Evolutionary conservation across 495 filamentous ascomycete species (phyloP).

Genomic region (Neurospora sp.): DNA sequence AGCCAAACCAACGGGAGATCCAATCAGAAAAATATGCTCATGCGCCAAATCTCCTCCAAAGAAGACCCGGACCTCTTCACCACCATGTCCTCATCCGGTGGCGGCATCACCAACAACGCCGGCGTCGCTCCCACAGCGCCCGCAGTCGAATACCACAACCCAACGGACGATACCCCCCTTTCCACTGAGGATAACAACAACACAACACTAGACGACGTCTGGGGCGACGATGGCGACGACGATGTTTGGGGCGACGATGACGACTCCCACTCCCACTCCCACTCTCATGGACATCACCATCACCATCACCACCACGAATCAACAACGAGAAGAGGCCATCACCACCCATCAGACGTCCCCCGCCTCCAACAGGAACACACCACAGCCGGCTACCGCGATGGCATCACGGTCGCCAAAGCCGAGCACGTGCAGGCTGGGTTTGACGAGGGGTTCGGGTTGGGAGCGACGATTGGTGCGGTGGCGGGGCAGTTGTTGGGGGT

Average conservation of each 20-base stretch:
- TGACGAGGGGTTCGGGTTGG: conserved; percentile 76
- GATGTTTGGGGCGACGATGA: background rate
- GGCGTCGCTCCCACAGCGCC: background rate
- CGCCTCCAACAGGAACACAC: conserved; percentile 62
- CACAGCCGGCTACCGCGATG: conserved; percentile 86
- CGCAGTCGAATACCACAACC: background rate
- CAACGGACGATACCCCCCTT: background rate
- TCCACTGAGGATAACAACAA: background rate
- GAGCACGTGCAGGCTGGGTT: conserved; percentile 70
- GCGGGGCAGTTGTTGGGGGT: conserved; percentile 63
- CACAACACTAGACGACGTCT: conserved; percentile 19
- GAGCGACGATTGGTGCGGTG: conserved; percentile 63
- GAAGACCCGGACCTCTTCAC: conserved; percentile 14
- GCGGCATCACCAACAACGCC: background rate
- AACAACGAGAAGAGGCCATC: background rate
- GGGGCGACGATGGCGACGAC: conserved; percentile 8
- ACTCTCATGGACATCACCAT: background rate
- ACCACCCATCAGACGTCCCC: conserved; percentile 60
- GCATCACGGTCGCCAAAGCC: conserved; percentile 62
- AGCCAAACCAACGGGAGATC: background rate
- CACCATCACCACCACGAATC: background rate
- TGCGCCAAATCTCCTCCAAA: conserved; percentile 8
- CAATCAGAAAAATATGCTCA: conserved; percentile 10
- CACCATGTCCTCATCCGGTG: conserved; percentile 10
- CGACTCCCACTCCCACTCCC: background rate